Base-by-base conservation (phyloP, 495 filamentous ascomycete genomes). In the Umbilicaria muhlenbergii region DNA sequence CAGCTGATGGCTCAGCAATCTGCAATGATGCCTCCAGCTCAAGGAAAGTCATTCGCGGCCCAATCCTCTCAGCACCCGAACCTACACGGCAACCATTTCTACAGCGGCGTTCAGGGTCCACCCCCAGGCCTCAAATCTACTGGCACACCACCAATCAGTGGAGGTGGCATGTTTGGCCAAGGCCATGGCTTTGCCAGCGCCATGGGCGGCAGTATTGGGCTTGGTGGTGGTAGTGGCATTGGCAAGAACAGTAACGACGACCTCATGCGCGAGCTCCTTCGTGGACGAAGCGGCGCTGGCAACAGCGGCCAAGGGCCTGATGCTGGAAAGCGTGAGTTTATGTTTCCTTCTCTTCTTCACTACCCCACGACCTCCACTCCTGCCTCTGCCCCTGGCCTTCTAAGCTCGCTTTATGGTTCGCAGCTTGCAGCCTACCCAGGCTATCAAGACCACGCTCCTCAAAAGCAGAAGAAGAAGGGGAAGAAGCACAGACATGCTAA, bases 401-500 rank as follows among this genome's bases (percentile, higher is more conserved):
- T 86, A 64, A 77, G 73, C 79, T 81, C 81, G 77, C 84, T 86
- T 76, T 89, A 87, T 73, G 83, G 81, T 70, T 64, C 79, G 62
- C 85, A 82, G 74, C 64, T 80, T 70, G 82, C 83, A 69, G 71
- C 74, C 65, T 79, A 77, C 69, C 76, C 83, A 71, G 83, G 86
- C 65, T 80, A 78, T 68, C 78, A 84, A 73, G 85, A 87, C 60
- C 76, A 78, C 72, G 81, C 77, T 67, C 75, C 78, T 60, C 72
- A 75, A 70, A 93, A 93, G 80, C 82, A 87, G 77, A 94, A 91
- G 83, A 94, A 93, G 83, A 93, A 94, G 83, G 86, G 84, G 77
- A 93, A 92, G 79, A 91, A 92, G 82, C 86, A 92, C 71, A 92
- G 86, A 80, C 86, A 94, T 81, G 87, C 87, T 91, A 92, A 93